Evolutionary conservation across 2,329 filamentous ascomycete species (phyloP), one percentile per base, ranked within the genome.

Genomic region (Biscogniauxia sp.): DNA sequence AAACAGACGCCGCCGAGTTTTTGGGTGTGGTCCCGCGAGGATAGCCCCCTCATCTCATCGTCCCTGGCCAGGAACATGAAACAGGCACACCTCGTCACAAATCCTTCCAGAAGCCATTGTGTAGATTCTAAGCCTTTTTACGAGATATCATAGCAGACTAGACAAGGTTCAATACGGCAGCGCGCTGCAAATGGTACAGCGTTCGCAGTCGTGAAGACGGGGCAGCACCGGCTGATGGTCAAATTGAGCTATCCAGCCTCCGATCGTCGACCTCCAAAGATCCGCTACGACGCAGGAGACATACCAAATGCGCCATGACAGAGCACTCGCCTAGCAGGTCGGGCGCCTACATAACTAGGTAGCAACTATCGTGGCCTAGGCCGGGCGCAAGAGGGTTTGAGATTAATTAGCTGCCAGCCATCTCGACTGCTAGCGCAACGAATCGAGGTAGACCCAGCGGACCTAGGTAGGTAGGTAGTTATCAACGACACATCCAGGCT

Each of bases 71-170:
- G 51, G 51, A 23, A 52, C 51, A 23, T 52, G 51, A 52, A 52
- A 52, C 51, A 52, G 51, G 51, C 20, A 52, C 51, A 52, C 23
- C 51, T 20, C 51, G 51, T 52, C 51, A 52, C 51, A 52, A 23
- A 52, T 52, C 51, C 51, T 52, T 52, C 51, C 51, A 52, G 51
- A 52, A 52, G 51, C 51, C 19, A 23, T 52, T 52, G 23, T 26
- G 17, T 45, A 45, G 37, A 45, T 52, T 52, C 23, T 52, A 26
- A 52, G n/a, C 51, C 15, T 52, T 52, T 26, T 52, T 52, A 20
- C 19, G 19, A 20, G 20, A 52, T 52, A 20, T 20, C 51, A 52
- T 45, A 15, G 15, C 5, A 52, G 20, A 17, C 20, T 19, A 52
- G 19, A 52, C 51, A 52, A 20, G 51, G 51, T 52, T 23, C 7